Percentiles rank a stretch among this genome's conserved stretches.
Conservation (phyloP, 495 filamentous ascomycete genomes). For the Apiosordaria backusii region DNA sequence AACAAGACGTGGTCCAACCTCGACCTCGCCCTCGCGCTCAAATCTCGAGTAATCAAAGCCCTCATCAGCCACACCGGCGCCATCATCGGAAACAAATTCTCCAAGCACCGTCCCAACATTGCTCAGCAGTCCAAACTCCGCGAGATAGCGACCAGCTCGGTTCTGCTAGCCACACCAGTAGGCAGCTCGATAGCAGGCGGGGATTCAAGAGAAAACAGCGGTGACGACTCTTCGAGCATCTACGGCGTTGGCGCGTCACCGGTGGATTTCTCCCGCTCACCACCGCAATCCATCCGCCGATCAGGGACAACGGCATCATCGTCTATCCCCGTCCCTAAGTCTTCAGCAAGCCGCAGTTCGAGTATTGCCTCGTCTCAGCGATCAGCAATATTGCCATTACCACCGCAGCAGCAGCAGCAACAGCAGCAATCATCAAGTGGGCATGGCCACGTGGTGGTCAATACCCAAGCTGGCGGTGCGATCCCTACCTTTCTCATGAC, state of each 20-base stretch:
- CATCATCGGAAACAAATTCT: constrained; percentile 96
- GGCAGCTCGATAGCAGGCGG: constrained; percentile 15
- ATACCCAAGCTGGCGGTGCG: constrained; percentile 22
- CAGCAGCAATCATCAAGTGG: constrained; percentile 12
- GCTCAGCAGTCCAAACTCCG: constrained; percentile 74
- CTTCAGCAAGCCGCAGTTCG: constrained; percentile 43
- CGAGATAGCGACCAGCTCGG: constrained; percentile 67
- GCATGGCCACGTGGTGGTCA: constrained; percentile 22
- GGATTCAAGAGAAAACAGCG: constrained; percentile 43
- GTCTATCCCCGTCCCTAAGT: constrained; percentile 25
- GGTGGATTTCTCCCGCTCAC: constrained; percentile 50
- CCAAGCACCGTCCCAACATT: constrained; percentile 74
- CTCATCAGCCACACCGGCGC: constrained; percentile 93
- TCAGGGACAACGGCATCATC: constrained; percentile 41
- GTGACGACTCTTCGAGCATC: constrained; percentile 49
- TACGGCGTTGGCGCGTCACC: constrained; percentile 39
- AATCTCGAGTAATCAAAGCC: constrained; percentile 90
- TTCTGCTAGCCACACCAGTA: constrained; percentile 43
- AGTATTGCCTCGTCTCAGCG: constrained; percentile 43
- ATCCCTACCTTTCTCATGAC: constrained; percentile 41
- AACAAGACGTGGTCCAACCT: constrained; percentile 99
- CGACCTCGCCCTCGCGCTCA: constrained; percentile 84
- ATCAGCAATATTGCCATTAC: constrained; percentile 23
- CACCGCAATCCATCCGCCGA: constrained; percentile 41
- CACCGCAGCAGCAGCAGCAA: constrained; percentile 4